These are phyloP conservation scores for Rhodamnia argentea DNA, from an alignment of 345 rosid species.

Conservation along the genomic window DNA sequence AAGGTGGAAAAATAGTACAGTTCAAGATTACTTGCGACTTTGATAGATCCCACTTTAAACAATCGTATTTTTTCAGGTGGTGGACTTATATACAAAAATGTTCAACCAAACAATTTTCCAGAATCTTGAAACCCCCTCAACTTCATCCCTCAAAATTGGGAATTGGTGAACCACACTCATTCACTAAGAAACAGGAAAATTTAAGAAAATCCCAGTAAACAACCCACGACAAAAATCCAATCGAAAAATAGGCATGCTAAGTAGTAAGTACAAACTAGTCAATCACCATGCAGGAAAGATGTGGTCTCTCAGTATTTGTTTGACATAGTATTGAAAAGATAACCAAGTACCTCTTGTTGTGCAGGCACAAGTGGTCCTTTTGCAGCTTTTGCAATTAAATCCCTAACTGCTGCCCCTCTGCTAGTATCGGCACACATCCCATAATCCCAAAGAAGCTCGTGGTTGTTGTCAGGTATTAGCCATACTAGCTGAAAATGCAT, in stretches of 20 bases:
- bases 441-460: slow-evolving; percentile 95
- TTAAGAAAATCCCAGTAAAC: not conserved
- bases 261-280: not conserved
- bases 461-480: slow-evolving; percentile 91
- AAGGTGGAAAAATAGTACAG: not conserved
- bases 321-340: not conserved
- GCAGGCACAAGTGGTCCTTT: slow-evolving; percentile 73
- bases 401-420: slow-evolving; percentile 83
- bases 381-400: slow-evolving; percentile 74
- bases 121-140: not conserved
- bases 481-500: slow-evolving; percentile 57
- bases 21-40: not conserved
- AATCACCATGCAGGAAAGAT: not conserved
- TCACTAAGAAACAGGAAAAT: not conserved
- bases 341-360: slow-evolving; percentile 59
- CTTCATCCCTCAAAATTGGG: not conserved
- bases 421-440: slow-evolving; percentile 99
- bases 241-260: not conserved
- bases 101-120: not conserved
- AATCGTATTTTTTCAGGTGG: not conserved
- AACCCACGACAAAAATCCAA: not conserved
- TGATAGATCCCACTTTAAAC: not conserved
- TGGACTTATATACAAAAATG: not conserved
- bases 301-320: not conserved
- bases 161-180: not conserved